Evolutionary conservation across 1,284 basidiomycete genomes (phyloP).

Genomic region (Cryptococcus sp.): DNA sequence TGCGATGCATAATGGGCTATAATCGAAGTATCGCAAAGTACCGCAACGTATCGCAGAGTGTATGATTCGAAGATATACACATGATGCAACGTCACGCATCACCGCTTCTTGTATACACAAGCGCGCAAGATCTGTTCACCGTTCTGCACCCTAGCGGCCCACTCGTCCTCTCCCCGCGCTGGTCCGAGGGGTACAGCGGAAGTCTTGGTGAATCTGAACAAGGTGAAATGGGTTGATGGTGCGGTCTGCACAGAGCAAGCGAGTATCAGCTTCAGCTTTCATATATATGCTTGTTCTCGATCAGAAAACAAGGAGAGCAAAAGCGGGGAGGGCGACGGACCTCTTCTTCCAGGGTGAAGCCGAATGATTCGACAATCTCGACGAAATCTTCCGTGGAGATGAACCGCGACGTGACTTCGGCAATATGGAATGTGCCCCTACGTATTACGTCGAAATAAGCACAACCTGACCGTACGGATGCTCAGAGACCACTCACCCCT

Average conservation of each 20-base stretch:
- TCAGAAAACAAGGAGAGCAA: constrained; percentile 10
- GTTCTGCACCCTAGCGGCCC: constrained; percentile 63
- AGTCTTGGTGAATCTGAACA: constrained; percentile 80
- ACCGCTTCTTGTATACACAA: constrained; percentile 96
- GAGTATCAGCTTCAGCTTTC: not conserved
- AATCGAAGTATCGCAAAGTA: no score
- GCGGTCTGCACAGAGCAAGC: constrained; percentile 47
- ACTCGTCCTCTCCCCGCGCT: constrained; percentile 60
- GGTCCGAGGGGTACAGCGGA: constrained; percentile 54
- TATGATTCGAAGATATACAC: no score
- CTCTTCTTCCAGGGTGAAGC: constrained; percentile 75
- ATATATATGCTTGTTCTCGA: no score
- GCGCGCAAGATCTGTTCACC: constrained; percentile 74
- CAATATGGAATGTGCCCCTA: constrained; percentile 86
- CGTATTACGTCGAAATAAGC: constrained; percentile 54
- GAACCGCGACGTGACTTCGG: constrained; percentile 93
- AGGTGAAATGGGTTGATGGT: constrained; percentile 81
- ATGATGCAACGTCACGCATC: constrained; percentile 26
- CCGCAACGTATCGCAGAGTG: no score
- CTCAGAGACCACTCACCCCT: constrained; percentile 62
- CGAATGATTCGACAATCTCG: constrained; percentile 68
- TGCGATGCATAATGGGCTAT: no score
- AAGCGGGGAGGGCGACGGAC: constrained; percentile 54
- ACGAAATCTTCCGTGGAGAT: constrained; percentile 73
- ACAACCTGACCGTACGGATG: not conserved